Conservation (phyloP, 2,329 filamentous ascomycete genomes). For the Parascedosporium putredinis region DNA sequence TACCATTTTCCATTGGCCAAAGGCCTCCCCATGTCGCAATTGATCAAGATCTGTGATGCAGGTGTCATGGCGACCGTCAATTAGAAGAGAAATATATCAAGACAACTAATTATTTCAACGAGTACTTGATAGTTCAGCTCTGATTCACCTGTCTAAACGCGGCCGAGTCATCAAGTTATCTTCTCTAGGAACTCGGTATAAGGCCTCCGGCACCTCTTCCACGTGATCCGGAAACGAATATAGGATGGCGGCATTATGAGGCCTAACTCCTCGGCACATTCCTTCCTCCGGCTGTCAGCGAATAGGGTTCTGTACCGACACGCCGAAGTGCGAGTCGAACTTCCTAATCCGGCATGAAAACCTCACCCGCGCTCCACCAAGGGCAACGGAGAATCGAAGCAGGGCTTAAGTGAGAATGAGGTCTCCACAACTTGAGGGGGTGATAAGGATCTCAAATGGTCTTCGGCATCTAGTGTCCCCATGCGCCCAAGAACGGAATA, state of each 20-base stretch:
- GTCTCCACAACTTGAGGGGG: background rate
- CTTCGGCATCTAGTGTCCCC: background rate
- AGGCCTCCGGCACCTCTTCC: background rate
- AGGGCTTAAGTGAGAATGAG: no score
- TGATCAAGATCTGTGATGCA: constrained; percentile 22
- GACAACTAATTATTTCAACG: background rate
- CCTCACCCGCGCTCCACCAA: background rate
- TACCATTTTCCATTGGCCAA: constrained; percentile 31
- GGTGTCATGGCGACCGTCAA: background rate
- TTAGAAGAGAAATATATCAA: background rate
- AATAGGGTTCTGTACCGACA: background rate
- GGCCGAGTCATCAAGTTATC: background rate
- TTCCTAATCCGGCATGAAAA: background rate
- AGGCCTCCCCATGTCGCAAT: constrained; percentile 42
- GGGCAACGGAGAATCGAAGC: no score
- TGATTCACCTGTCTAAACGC: background rate
- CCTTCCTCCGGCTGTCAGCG: no score
- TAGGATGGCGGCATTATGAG: no score
- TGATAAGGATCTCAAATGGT: background rate
- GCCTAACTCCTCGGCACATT: no score
- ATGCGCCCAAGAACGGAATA: background rate
- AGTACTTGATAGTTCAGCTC: background rate
- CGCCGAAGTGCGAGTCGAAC: background rate
- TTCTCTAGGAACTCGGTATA: background rate
- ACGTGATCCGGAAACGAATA: background rate